Base-by-base conservation (phyloP, 2,329 filamentous ascomycete genomes). In the Rasamsonia emersonii region DNA sequence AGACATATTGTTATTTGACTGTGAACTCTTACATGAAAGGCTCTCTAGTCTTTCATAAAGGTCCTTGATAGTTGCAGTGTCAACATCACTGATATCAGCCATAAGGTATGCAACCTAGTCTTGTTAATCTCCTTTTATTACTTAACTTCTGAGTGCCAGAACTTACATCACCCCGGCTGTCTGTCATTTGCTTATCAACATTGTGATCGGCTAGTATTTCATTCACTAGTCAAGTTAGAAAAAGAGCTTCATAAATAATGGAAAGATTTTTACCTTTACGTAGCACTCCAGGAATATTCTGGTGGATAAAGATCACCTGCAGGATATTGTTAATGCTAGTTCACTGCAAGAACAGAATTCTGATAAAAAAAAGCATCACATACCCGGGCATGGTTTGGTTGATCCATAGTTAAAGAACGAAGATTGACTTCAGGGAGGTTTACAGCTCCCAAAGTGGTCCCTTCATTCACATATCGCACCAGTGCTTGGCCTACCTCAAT, bases 141-240 rank as follows among this genome's bases (percentile, higher is more conserved):
- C 11, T 36, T 36, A 18, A 9, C 25, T 8, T 26, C 4, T 6
- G 5, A n/a, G 7, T n/a, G 7, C 19, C 7, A 13, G 18, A 15
- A 52, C 72, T 43, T 63, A 84, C 80, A 56, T 96, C 89, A 46
- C 86, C 89, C 66, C 81, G 82, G 63, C 83, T 93, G 59, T 96
- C 91, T 30, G 85, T 91, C 68, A 93, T 96, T 65, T 98, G 91
- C 71, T 96, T 96, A 67, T 95, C 89, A 47, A 98, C 88, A 59
- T 98, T 98, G 69, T 98, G 88, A 51, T 93, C 79, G 25, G 82
- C 84, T 28, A 98, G 73, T 41, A 96, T 86, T 52, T 91, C 84
- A 69, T 98, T 98, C 45, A 98, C 91, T 79, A 41, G 15, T 28
- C 18, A 4, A 18, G 28, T 52, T 38, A 51, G 40, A 35, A 33